These are phyloP conservation scores for Thuja plicata DNA, from an alignment of 83 land plant species.

Conservation along the genomic window DNA sequence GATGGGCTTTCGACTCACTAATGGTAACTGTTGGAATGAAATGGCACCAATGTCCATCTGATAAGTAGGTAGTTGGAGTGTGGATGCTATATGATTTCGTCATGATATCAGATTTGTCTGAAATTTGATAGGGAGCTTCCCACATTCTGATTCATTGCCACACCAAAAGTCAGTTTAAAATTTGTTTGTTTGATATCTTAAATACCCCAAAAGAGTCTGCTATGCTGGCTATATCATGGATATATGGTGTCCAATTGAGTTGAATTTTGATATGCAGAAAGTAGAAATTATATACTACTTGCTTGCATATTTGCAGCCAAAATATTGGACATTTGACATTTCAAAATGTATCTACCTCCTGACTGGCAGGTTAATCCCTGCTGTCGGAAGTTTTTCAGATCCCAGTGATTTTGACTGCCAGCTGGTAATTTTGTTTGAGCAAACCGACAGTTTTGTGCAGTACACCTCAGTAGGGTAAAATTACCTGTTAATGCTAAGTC, in stretches of 20 bases:
- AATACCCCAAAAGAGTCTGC: background rate
- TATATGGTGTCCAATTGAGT: background rate
- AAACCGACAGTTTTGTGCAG: background rate
- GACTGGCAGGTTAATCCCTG: background rate
- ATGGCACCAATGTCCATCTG: background rate
- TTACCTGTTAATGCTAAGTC: background rate
- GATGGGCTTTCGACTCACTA: background rate
- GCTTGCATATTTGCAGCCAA: background rate
- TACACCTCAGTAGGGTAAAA: background rate
- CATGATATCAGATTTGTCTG: background rate
- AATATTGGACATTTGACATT: background rate
- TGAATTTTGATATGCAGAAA: background rate
- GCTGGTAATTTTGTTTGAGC: background rate
- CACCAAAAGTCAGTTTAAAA: background rate
- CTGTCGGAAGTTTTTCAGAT: background rate
- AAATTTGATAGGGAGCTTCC: background rate
- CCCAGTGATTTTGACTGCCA: background rate
- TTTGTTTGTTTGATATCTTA: background rate
- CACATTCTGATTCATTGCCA: background rate
- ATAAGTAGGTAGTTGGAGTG: background rate
- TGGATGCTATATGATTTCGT: background rate
- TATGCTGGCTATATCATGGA: background rate
- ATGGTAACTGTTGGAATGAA: background rate
- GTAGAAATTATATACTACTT: background rate
- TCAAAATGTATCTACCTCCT: background rate